Base-by-base conservation (phyloP, 225 moss, liverwort and hornwort species). In the Bryum argenteum region DNA sequence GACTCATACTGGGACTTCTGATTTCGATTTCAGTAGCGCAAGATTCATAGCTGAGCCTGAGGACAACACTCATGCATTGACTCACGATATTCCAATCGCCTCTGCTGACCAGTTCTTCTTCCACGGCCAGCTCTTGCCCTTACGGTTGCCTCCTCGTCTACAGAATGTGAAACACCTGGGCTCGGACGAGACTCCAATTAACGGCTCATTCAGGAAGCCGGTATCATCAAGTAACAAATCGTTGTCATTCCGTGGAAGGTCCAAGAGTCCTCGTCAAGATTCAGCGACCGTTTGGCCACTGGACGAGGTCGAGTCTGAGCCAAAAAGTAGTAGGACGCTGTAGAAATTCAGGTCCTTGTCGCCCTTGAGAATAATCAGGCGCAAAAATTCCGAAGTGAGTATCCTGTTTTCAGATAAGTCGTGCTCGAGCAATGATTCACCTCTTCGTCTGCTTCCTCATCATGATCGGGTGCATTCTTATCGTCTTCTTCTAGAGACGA, bases 101-200 rank as follows among this genome's bases (percentile, higher is more conserved):
- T 75, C 88, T 47, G 84, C 88, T 3, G 88, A 84, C 23, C 63
- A 88, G 72, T 82, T 88, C 28, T 88, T 88, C 77, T 67, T 79
- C 48, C 82, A 88, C 58, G 88, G 88, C 65, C 84, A 84, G 71
- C 51, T 88, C n/a, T 63, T 88, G 77, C 88, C 88, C 1, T 50
- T 88, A 16, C 73, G 75, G 59, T 56, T 88, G 57, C 88, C 88
- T 48, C 88, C 88, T 17, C 80, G 88, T 66, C 77, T 88, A 21
- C 88, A 84, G 71, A 79, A 75, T 44, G 66, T 84, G 75, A 84
- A 82, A 65, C 63, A 75, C 20, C 67, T 84, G 12, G 54, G 69
- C 61, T 63, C 71, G 9, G 75, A 75, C 9, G 58, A 14, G 54
- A 26, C 58, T 33, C n/a, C 54, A 28, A 44, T 71, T 28, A n/a